Base-by-base conservation (phyloP, 1,139 yeast genomes). In the Hemisphaericaspora subhashii region DNA sequence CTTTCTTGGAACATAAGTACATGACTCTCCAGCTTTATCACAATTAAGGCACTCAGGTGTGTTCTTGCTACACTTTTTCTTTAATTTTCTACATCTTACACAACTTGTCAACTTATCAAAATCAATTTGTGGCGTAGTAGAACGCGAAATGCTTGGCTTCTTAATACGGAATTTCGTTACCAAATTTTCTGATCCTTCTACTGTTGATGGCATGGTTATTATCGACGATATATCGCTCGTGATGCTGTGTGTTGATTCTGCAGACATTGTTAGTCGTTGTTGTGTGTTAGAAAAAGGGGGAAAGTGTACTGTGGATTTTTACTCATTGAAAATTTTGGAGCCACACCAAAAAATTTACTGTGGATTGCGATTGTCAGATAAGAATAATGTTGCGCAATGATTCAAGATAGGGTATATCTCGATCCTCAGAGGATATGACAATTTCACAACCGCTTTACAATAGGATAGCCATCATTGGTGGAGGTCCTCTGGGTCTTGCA, bases 401-500 rank as follows among this genome's bases (percentile, higher is more conserved):
- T n/a, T n/a, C n/a, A n/a, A n/a, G n/a, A n/a, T n/a, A n/a, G n/a
- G n/a, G n/a, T n/a, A n/a, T n/a, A n/a, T n/a, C n/a, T n/a, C n/a
- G n/a, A n/a, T n/a, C n/a, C n/a, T n/a, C n/a, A n/a, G n/a, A n/a
- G n/a, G n/a, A 28, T 16, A 44, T 44, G 47, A 41, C 45, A 4
- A 34, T 32, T 23, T 15, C 14, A 8, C 32, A 33, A 21, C 46
- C 46, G 54, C 47, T 75, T 66, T 40, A 41, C 36, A 40, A 36
- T 25, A 47, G 52, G 26, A 43, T 71, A 26, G 78, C 77, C 3
- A 58, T 76, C 8, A 63, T 75, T 20, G 81, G 81, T 7, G 80
- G 76, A 4, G 81, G 81, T 0, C 77, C 79, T 1, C 57, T 68
- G 3, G 81, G 80, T 0, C 50, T 74, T 16, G 77, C 77, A 0